These are phyloP conservation scores for Mortierella sp. DNA, from an alignment of 371 early-diverging fungal genomes.

Conservation along the genomic window DNA sequence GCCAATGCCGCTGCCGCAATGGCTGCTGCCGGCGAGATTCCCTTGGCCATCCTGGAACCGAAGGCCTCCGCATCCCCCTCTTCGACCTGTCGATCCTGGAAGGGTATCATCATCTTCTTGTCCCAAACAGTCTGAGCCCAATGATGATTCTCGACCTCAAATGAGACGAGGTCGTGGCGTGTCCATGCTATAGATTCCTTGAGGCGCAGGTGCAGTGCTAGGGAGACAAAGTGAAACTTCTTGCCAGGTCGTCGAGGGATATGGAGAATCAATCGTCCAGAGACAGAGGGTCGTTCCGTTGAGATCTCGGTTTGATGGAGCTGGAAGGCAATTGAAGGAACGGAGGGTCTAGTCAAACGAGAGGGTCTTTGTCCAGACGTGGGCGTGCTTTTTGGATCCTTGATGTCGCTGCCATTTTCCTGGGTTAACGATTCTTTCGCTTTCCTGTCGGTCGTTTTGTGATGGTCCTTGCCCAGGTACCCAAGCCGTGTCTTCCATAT, in stretches of 20 bases:
- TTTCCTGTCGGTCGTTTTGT: not conserved
- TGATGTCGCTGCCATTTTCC: not conserved
- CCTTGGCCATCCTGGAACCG: not conserved
- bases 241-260: slow-evolving; percentile 40
- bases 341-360: not conserved
- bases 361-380: not conserved
- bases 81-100: slow-evolving; percentile 42
- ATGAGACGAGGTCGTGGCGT: slow-evolving; percentile 42
- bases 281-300: slow-evolving; percentile 43
- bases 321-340: slow-evolving; percentile 43
- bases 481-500: not conserved
- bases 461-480: not conserved
- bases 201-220: slow-evolving; percentile 44
- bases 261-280: slow-evolving; percentile 45
- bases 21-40: not conserved
- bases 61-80: slow-evolving; percentile 11
- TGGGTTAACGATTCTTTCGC: not conserved
- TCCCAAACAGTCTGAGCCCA: slow-evolving; percentile 56
- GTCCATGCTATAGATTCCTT: slow-evolving; percentile 48
- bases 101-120: slow-evolving; percentile 26
- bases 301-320: slow-evolving; percentile 41
- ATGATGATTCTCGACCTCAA: slow-evolving; percentile 41
- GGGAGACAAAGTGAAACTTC: slow-evolving; percentile 49
- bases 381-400: not conserved
- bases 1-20: not conserved